Base-by-base conservation (phyloP, 1,284 basidiomycete species). In the Papiliotrema fonsecae region DNA sequence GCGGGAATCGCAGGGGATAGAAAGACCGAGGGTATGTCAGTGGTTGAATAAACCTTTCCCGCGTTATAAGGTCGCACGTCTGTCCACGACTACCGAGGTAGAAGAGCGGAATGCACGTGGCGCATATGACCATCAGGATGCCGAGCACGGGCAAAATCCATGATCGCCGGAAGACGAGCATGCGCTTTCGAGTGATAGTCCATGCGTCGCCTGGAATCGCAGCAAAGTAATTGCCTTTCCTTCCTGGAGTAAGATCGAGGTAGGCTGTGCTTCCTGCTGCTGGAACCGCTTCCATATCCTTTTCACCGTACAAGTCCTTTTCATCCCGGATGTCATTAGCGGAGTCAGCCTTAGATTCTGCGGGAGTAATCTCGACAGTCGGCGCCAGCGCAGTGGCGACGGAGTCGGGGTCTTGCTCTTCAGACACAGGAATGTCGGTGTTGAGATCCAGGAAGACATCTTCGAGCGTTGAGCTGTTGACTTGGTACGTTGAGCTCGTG, bases 361-460 rank as follows among this genome's bases (percentile, higher is more conserved):
- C 24, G 14, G 46, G 42, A 6, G 24, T 19, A n/a, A 44, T 32
- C 6, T 41, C 49, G 11, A 16, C 31, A 24, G 32, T 16, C 3
- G 10, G 24, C 2, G 25, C 21, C 13, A 38, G n/a, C 5, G 47
- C 35, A 16, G 22, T 21, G 16, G 34, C 39, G 21, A 13, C 24
- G 14, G 45, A 42, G 18, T 27, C 16, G 14, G 36, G 14, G 13
- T 18, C 30, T 39, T 37, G 14, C 22, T 43, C 26, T 19, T 31
- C 24, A 4, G 42, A 35, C 6, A 14, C 16, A 16, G 34, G 16
- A 16, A 19, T 22, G 35, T 81, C 74, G 27, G 76, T 72, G 45
- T 77, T 87, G 26, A 89, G 72, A 39, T 79, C 77, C 7, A 89
- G 75, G 73, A 89, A 89, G 35, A 89, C 84, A 49, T 87, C 84